Conservation (phyloP, 169 alveolate genomes). For the Theileria equi region DNA sequence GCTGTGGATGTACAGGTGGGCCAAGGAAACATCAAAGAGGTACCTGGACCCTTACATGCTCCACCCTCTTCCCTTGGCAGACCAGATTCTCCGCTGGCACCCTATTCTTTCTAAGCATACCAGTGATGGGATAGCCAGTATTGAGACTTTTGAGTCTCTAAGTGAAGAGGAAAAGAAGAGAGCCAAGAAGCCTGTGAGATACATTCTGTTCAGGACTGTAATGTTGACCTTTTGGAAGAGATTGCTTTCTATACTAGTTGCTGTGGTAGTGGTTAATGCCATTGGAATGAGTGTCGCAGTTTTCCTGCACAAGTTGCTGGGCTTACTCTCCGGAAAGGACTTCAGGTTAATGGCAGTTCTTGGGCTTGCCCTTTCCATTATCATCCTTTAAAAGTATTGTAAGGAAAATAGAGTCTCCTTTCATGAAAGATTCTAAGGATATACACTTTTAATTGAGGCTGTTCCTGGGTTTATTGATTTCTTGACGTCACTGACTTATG, state of each 20-base stretch:
- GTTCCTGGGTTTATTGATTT: slow-evolving; percentile 12
- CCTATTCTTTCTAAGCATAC: slow-evolving; percentile 51
- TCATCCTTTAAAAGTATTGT: slow-evolving; percentile 1
- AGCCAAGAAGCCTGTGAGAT: neutral
- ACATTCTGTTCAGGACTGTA: slow-evolving; percentile 22
- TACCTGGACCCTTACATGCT: slow-evolving; percentile 11
- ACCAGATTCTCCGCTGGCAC: slow-evolving; percentile 51
- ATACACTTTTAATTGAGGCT: slow-evolving; percentile 35
- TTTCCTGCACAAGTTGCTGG: neutral
- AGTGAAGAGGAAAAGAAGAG: neutral
- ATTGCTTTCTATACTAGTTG: slow-evolving; percentile 2
- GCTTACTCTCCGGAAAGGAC: neutral
- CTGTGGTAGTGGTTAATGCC: slow-evolving; percentile 5
- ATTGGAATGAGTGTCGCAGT: slow-evolving; percentile 18
- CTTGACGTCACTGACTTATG: slow-evolving; percentile 1
- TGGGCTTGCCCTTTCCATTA: neutral
- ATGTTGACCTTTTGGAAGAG: slow-evolving; percentile 38
- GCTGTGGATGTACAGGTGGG: slow-evolving; percentile 36
- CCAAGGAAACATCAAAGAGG: slow-evolving; percentile 2
- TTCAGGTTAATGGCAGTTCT: neutral
- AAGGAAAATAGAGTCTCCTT: neutral
- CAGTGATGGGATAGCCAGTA: slow-evolving; percentile 41
- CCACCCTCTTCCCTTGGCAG: slow-evolving; percentile 41
- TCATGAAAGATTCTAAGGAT: slow-evolving; percentile 1
- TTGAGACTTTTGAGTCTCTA: slow-evolving; percentile 20